Conservation (phyloP, 345 rosid species). For the Adansonia digitata region DNA sequence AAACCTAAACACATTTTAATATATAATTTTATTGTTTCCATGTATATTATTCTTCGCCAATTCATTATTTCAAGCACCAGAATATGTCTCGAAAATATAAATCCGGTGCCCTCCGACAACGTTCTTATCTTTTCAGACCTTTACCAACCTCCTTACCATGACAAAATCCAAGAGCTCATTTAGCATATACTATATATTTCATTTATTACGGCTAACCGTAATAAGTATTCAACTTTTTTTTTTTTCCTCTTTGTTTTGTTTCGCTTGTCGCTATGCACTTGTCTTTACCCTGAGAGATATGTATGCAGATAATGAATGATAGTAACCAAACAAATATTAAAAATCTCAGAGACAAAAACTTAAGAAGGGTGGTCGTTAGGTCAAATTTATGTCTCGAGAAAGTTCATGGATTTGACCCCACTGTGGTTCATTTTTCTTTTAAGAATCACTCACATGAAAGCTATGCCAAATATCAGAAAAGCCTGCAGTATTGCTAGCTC, state of each 20-base stretch:
- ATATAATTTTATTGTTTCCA: too few species aligned
- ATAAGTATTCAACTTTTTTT: not conserved
- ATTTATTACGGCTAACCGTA: not conserved
- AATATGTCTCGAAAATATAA: too few species aligned
- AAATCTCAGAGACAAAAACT: slow-evolving; percentile 10
- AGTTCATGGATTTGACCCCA: slow-evolving; percentile 14
- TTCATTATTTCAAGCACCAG: too few species aligned
- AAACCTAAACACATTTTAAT: too few species aligned
- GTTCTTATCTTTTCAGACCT: too few species aligned
- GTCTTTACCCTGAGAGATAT: not conserved
- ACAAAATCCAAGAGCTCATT: not conserved
- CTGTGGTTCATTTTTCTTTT: not conserved
- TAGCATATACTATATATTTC: not conserved
- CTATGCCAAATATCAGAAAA: not conserved
- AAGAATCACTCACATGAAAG: not conserved
- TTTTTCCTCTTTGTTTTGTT: not conserved
- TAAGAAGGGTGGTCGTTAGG: slow-evolving; percentile 9
- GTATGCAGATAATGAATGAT: not conserved
- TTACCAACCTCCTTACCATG: not conserved
- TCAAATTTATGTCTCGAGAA: slow-evolving; percentile 9
- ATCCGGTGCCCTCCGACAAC: too few species aligned
- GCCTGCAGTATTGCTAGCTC: not conserved
- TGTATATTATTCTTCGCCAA: too few species aligned
- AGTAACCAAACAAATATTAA: slow-evolving; percentile 1
- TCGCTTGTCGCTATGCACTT: slow-evolving; percentile 11